Evolutionary conservation across 495 filamentous ascomycete species (phyloP), one percentile per base, ranked within the genome.

Genomic region (Xylaria acuta): DNA sequence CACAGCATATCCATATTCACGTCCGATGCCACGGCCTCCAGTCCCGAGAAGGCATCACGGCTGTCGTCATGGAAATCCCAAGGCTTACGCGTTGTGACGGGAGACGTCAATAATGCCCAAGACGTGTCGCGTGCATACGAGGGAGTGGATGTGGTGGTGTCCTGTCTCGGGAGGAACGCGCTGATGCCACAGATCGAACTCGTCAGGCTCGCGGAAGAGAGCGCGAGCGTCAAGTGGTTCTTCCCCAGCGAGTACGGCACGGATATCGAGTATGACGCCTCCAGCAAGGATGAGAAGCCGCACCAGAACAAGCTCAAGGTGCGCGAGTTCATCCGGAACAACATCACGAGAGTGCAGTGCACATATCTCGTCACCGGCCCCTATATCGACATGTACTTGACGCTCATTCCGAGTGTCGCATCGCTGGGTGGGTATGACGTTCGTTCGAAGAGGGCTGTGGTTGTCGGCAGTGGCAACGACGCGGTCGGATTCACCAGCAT

Each of bases 181-280:
- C 83, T 93, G 8, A 81, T 85, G 4, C 79, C 82, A 20, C 91
- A 92, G 75, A 86, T 91, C 70, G 80, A 85, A 0, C 82, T 92
- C 0, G 83, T 93, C 66, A 80, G 81, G 60, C 83, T 90, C 16
- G 90, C 90, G 47, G 87, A 88, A 59, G 82, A 82, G 41, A 84
- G 85, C 20, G 76, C 82, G 1, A 81, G 76, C 51, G 87, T 94
- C 25, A 84, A 88, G 71, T 89, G 89, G 82, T 93, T 93, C 80
- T 85, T 92, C 72, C 91, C 91, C 5, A 91, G 88, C 25, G 91
- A 93, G 76, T 93, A 90, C 75, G 91, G 92, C 70, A 94, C 92
- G 0, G 92, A 93, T 69, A 90, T 93, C 72, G 90, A 91, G 76
- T 90, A 92, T 74, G 81, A 85, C 25, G 82, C 86, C 11, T 82